These are phyloP conservation scores for Eugenia klotzschiana DNA, from an alignment of 441 rosid species.

Conservation along the genomic window DNA sequence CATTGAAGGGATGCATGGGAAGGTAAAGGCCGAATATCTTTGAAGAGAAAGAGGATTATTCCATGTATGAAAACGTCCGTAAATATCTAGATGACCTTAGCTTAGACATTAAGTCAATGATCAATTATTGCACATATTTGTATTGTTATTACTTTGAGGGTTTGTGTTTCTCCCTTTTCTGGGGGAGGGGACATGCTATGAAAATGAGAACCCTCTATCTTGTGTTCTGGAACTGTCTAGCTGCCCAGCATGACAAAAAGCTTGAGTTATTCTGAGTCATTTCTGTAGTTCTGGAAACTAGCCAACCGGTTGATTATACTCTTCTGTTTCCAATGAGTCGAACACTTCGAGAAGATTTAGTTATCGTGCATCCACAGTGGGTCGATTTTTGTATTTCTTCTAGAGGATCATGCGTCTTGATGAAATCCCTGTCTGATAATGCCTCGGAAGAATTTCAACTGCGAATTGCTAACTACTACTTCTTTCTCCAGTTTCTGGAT, in stretches of 20 bases:
- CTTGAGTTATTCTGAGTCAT: neutral
- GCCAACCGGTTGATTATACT: neutral
- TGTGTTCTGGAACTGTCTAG: neutral
- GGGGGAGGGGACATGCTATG: neutral
- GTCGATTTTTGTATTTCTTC: neutral
- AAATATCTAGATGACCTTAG: neutral
- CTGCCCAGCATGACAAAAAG: neutral
- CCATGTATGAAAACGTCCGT: neutral
- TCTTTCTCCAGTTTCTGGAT: conserved; percentile 44
- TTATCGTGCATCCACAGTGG: neutral
- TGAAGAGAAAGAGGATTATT: neutral
- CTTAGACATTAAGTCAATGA: neutral
- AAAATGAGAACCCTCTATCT: neutral
- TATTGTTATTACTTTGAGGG: neutral
- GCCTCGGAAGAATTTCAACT: neutral
- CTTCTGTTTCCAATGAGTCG: neutral
- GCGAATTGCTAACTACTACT: neutral
- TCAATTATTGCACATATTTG: neutral
- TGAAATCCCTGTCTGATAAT: neutral
- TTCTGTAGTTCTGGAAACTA: neutral
- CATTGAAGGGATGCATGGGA: conserved; percentile 75
- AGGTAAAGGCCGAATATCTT: conserved; percentile 26
- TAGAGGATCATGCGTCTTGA: neutral
- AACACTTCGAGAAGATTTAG: neutral
- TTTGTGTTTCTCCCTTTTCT: neutral